phyloP scores from a whole-genome alignment of 768 basidiomycete species.

The Leccinum barrowsii region DNA sequence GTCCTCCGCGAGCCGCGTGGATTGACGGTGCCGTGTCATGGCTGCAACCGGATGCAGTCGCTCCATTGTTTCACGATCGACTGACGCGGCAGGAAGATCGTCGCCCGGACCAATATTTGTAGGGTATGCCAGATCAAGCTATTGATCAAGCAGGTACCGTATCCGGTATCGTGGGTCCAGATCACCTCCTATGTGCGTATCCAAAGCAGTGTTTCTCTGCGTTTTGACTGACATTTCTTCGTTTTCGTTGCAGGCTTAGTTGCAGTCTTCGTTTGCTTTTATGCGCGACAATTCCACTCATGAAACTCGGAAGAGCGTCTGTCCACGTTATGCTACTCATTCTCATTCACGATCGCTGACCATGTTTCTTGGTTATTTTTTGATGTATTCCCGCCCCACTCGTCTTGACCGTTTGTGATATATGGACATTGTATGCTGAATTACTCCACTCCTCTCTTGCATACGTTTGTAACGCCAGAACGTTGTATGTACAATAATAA shows the following conservation, averaged over 20 bases:
- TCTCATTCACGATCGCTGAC: not conserved
- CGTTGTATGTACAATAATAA: constrained; percentile 3
- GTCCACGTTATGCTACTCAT: not conserved
- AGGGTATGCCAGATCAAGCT: constrained; percentile 31
- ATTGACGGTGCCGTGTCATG: constrained; percentile 20
- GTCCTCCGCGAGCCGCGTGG: constrained; percentile 26
- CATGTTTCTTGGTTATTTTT: not conserved
- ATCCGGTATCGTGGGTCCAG: constrained; percentile 21
- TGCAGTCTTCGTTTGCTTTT: not conserved
- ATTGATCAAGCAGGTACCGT: constrained; percentile 21
- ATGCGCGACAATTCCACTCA: not conserved
- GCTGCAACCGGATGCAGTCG: constrained; percentile 29
- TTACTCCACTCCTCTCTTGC: not conserved
- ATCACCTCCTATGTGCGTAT: constrained; percentile 18
- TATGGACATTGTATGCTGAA: not conserved
- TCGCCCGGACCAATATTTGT: constrained; percentile 24
- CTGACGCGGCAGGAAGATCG: constrained; percentile 15
- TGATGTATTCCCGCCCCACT: not conserved
- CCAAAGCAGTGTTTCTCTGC: not conserved
- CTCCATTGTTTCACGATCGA: constrained; percentile 23
- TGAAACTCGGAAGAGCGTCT: not conserved
- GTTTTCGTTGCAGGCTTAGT: constrained; percentile 7
- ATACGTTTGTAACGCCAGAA: not conserved
- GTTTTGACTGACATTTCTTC: constrained; percentile 5
- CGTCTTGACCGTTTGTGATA: not conserved